Conservation (phyloP, 139 green algal genomes). For the Picochlorum costavermella region DNA sequence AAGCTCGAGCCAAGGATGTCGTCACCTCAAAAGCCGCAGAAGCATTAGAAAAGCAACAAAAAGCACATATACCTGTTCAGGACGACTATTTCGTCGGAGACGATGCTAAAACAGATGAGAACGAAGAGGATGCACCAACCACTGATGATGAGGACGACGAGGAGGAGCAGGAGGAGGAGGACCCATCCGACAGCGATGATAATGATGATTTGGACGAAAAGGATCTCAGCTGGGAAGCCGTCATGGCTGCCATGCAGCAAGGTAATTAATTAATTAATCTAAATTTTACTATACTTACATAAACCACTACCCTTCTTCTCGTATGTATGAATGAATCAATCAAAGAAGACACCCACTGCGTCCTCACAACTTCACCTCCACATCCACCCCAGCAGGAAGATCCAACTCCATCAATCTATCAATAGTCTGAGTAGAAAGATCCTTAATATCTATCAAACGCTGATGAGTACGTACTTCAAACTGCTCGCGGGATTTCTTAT, state of each 20-base stretch:
- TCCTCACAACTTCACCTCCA: constrained; percentile 55
- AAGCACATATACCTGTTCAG: constrained; percentile 49
- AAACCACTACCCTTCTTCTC: too few species aligned
- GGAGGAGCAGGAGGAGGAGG: constrained; percentile 3
- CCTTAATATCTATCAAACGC: constrained; percentile 66
- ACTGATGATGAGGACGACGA: constrained; percentile 14
- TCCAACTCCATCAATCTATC: constrained; percentile 78
- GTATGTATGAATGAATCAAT: too few species aligned
- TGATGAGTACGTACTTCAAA: constrained; percentile 73
- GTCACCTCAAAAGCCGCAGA: constrained; percentile 34
- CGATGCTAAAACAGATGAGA: constrained; percentile 36
- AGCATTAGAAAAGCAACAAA: constrained; percentile 42
- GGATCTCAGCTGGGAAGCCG: constrained; percentile 80
- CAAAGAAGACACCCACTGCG: not conserved
- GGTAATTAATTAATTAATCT: not conserved
- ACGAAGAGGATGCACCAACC: constrained; percentile 5
- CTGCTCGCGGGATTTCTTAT: constrained; percentile 82
- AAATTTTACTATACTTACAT: too few species aligned
- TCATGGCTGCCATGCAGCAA: constrained; percentile 59
- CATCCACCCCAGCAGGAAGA: constrained; percentile 68
- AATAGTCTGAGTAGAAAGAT: constrained; percentile 59
- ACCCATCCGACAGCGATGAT: constrained; percentile 44
- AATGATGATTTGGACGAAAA: constrained; percentile 61
- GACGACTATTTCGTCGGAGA: constrained; percentile 57
- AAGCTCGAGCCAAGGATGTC: constrained; percentile 30